phyloP scores from a whole-genome alignment of 192 early-diverging fungal species.

The Chytriomyces confervae region DNA sequence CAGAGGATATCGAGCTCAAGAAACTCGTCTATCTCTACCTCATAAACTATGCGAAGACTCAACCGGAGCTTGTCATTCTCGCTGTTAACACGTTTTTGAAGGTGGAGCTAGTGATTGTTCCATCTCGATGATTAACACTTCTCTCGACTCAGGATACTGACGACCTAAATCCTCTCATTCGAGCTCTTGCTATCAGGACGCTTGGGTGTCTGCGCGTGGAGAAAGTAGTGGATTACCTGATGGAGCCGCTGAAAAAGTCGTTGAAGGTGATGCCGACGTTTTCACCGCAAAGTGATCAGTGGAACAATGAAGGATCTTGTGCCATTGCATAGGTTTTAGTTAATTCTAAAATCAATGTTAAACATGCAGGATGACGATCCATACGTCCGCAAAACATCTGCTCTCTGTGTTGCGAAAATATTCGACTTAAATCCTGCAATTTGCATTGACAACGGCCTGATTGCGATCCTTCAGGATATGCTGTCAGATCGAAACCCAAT shows the following conservation, averaged over 20 bases:
- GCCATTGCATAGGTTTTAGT: neutral
- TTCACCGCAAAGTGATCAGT: neutral
- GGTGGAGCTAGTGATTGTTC: conserved; percentile 49
- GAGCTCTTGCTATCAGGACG: conserved; percentile 94
- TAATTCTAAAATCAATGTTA: neutral
- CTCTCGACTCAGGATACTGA: conserved; percentile 73
- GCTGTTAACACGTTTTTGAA: conserved; percentile 88
- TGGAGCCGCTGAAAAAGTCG: conserved; percentile 74
- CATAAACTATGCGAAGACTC: conserved; percentile 93
- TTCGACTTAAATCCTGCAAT: conserved; percentile 87
- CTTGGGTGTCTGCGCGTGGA: conserved; percentile 98
- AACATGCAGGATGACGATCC: conserved; percentile 86
- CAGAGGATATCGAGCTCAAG: conserved; percentile 57
- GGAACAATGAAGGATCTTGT: neutral
- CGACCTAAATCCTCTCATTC: conserved; percentile 92
- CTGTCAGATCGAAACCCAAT: conserved; percentile 95
- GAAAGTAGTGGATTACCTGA: conserved; percentile 82
- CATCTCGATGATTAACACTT: neutral
- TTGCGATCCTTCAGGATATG: conserved; percentile 81
- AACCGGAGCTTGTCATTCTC: conserved; percentile 91
- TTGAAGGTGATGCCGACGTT: conserved; percentile 21
- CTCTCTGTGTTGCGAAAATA: conserved; percentile 92
- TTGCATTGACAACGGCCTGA: conserved; percentile 93
- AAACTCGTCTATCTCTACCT: conserved; percentile 92
- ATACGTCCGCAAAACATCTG: conserved; percentile 96